Evolutionary conservation across 495 filamentous ascomycete species (phyloP), one percentile per base, ranked within the genome.

Genomic region (Daldinia grandis): DNA sequence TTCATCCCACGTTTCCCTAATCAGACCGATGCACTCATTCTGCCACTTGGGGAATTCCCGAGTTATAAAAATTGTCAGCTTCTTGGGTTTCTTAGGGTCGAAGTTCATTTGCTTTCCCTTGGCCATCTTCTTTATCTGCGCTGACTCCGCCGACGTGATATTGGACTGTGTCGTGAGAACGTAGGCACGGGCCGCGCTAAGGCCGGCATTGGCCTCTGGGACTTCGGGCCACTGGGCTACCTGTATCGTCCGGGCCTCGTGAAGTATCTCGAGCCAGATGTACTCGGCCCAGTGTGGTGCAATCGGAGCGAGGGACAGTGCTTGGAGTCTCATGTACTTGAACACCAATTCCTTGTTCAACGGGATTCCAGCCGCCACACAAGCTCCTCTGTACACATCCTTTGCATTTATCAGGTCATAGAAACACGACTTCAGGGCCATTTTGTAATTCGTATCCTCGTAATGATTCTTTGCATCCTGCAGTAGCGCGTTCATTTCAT

Each of bases 281-380:
- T 96, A 92, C 73, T 98, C 95, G 57, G 93, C 85, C 92, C 93
- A 99, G 82, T 99, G 95, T 57, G 95, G 95, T 9, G 94, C 91
- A 95, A 80, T 72, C 8, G 71, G 70, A 17, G 71, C 54, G 57
- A 97, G 81, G 69, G 95, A 81, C 40, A 95, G 85, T 57, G 92
- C 89, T 79, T 98, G 95, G n/a, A 95, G 86, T 77, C 93, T 88
- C 64, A 95, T 88, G 79, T 97, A 99, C 70, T 89, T 86, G 66
- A 84, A 75, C 14, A 93, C 83, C 38, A 94, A 81, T 69, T 91
- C 89, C 66, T 87, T 88, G 83, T 97, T 92, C 88, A 98, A 94
- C 68, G 91, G 88, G 33, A 94, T 85, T 28, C 90, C 90, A 7
- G 91, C 89, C 19, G 91, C 86, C 24, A 81, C 87, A 64, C 87